Conservation (phyloP, 257 asterid genomes). For the Knoxia roxburghii region DNA sequence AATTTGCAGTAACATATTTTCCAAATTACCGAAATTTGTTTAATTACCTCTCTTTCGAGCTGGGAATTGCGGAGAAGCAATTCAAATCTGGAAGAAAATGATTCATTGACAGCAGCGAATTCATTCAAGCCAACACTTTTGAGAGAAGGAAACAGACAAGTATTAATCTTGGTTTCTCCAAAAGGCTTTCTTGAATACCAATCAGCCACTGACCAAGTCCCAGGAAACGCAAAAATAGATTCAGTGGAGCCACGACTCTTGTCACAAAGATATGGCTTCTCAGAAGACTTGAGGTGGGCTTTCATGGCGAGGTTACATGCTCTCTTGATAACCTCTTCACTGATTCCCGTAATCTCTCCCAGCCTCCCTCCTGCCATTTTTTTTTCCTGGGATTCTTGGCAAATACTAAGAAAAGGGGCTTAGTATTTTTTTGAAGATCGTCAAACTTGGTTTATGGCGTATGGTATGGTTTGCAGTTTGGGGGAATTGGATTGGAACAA, state of each 20-base stretch:
- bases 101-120: conserved; percentile 54
- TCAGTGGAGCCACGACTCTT: conserved; percentile 39
- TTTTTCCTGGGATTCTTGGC: background rate
- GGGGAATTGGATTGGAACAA: too few species aligned
- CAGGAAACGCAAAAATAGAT: conserved; percentile 59
- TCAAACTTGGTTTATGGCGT: too few species aligned
- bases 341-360: conserved; percentile 45
- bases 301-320: conserved; percentile 57
- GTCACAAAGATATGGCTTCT: conserved; percentile 47
- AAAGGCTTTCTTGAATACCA: conserved; percentile 52
- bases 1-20: background rate
- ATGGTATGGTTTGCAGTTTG: too few species aligned
- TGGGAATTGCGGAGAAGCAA: conserved; percentile 39
- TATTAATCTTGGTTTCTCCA: conserved; percentile 51
- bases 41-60: conserved; percentile 52
- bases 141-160: conserved; percentile 47
- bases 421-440: too few species aligned
- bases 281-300: conserved; percentile 55
- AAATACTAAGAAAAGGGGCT: too few species aligned
- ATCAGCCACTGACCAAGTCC: conserved; percentile 55
- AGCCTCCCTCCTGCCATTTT: conserved; percentile 43
- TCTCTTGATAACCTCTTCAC: conserved; percentile 53
- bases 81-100: conserved; percentile 50
- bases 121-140: conserved; percentile 58
- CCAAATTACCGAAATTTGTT: background rate